Base-by-base conservation (phyloP, 805 yeast genomes). In the Cyberlindnera subsufficiens region DNA sequence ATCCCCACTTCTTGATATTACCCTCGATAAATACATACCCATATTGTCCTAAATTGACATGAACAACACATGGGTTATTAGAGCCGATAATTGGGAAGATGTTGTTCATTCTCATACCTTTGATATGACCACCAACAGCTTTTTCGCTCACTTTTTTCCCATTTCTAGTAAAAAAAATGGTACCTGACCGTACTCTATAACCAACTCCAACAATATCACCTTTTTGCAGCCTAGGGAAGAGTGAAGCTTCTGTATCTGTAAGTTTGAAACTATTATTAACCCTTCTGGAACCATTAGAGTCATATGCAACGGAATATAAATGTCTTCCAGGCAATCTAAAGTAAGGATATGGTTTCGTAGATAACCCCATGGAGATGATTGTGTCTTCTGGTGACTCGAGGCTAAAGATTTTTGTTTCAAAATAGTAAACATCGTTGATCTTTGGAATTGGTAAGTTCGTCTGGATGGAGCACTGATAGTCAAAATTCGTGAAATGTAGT, bases 161-260 rank as follows among this genome's bases (percentile, higher is more conserved):
- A 56, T 93, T 93, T 51, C 96, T 77, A 0, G 99, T 93, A 68
- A 90, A 91, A 57, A 93, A 91, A 0, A 93, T 71, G 0, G 96
- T 78, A 0, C 96, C 96, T 3, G 86, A 69, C 42, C 87, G 72
- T 16, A 84, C 82, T 43, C 90, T 72, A 58, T 86, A 85, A 0
- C 99, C 99, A 32, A 90, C 79, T 1, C 99, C 99, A 4, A 93
- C 73, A 13, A 91, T 95, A 63, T 93, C 99, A 27, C 97, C 98
- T 54, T 85, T 83, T 20, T 75, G 71, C 35, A 86, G 50, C 31
- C 55, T 56, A 3, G 73, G 71, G 35, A 69, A 58, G n/a, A 67
- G 56, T 0, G 64, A 60, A 13, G 67, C 35, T 25, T 46, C 48
- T 2, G 38, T 29, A 6, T n/a, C 32, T 16, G 49, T 6, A 60